Conservation (phyloP, 495 filamentous ascomycete species). For the Xylaria intraflava region DNA sequence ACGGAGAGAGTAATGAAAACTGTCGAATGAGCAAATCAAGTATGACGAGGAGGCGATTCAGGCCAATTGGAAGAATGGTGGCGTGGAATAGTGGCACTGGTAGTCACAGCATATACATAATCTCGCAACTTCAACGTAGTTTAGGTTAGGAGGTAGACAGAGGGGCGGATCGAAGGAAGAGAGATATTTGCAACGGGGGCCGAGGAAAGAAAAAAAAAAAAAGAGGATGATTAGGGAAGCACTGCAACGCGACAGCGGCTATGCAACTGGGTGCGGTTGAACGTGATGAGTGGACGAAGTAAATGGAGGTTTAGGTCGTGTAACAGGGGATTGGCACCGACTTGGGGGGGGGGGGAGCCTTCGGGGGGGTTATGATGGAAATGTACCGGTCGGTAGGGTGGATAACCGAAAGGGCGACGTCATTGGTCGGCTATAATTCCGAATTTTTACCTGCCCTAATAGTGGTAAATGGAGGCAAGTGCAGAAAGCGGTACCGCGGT, state of each 20-base stretch:
- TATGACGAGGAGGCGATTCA: background rate
- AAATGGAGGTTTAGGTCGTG: conserved; percentile 9
- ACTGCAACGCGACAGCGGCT: conserved; percentile 13
- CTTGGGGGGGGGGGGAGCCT: background rate
- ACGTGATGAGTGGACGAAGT: background rate
- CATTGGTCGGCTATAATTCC: conserved; percentile 21
- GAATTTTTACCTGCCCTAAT: conserved; percentile 6
- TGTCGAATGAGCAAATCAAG: conserved; percentile 7
- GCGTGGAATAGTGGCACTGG: conserved; percentile 8
- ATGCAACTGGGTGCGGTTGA: conserved; percentile 11
- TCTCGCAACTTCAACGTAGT: conserved; percentile 6
- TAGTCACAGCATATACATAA: conserved; percentile 1
- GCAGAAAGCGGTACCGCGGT: too few relatives aligned
- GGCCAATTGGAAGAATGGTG: conserved; percentile 12
- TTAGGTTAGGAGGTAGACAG: background rate
- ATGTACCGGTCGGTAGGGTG: conserved; percentile 28
- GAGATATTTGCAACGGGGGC: background rate
- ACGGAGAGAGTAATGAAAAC: conserved; percentile 7
- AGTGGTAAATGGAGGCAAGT: too few relatives aligned
- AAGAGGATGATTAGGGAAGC: too few relatives aligned
- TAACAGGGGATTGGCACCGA: conserved; percentile 6
- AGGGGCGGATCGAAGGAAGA: background rate
- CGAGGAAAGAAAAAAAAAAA: too few relatives aligned
- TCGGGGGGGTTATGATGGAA: conserved; percentile 12
- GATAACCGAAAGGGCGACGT: conserved; percentile 17